phyloP scores from a whole-genome alignment of 2,329 filamentous ascomycete species.

The Monilinia fructigena region DNA sequence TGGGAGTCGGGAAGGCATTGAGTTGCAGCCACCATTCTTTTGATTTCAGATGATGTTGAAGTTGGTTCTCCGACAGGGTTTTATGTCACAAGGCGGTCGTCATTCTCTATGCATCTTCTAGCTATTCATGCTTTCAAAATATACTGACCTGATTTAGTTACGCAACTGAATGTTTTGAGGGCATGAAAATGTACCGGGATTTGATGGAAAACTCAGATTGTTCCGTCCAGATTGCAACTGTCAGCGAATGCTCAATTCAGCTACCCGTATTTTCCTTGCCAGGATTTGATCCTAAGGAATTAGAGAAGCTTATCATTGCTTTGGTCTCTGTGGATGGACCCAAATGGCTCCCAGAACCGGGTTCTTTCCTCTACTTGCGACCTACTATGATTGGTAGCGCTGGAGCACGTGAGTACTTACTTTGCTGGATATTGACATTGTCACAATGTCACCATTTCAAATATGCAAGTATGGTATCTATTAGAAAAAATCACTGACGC shows the following conservation, averaged over 20 bases:
- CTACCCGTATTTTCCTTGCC: slow-evolving; percentile 70
- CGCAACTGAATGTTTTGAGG: slow-evolving; percentile 89
- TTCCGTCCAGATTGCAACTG: slow-evolving; percentile 63
- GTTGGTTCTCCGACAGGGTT: not conserved
- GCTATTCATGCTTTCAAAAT: not conserved
- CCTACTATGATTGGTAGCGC: slow-evolving; percentile 85
- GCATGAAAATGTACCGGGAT: slow-evolving; percentile 77
- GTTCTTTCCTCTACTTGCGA: slow-evolving; percentile 72
- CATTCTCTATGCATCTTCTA: not conserved
- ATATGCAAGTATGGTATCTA: not conserved
- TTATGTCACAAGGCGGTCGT: not conserved
- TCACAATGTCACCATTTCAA: not conserved
- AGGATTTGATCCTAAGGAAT: slow-evolving; percentile 65
- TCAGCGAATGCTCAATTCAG: slow-evolving; percentile 50
- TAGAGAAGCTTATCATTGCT: slow-evolving; percentile 70
- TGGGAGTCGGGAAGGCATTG: not conserved
- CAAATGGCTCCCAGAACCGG: slow-evolving; percentile 76
- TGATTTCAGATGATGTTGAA: not conserved
- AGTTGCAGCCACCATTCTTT: slow-evolving; percentile 1
- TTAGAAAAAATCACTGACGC: not conserved
- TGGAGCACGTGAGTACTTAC: slow-evolving; percentile 48
- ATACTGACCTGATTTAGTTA: slow-evolving; percentile 46
- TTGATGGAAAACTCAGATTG: slow-evolving; percentile 60
- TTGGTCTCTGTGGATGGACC: slow-evolving; percentile 71
- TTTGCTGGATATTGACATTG: not conserved